Conservation (phyloP, 169 alveolate genomes). For the Plasmodium yoelii region DNA sequence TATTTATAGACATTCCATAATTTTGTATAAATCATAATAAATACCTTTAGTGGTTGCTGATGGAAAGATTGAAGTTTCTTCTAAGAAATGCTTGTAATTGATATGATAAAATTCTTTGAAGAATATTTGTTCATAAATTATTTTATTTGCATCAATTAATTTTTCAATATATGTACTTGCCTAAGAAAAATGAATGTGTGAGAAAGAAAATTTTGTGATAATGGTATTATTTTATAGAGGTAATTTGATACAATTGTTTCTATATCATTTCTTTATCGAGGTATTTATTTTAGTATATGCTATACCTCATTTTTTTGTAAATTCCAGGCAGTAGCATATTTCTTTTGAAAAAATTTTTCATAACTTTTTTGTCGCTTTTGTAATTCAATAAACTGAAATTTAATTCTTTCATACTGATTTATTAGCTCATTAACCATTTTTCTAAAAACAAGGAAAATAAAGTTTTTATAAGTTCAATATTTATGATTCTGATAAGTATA, state of each 20-base stretch:
- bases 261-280: background rate
- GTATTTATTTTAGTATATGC: background rate
- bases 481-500: no score
- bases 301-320: constrained; percentile 60
- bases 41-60: constrained; percentile 27
- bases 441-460: constrained; percentile 6
- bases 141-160: constrained; percentile 57
- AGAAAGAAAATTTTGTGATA: background rate
- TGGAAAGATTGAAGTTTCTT: constrained; percentile 20
- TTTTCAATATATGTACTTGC: constrained; percentile 53
- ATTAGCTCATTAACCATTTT: constrained; percentile 42
- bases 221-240: no score
- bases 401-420: constrained; percentile 63
- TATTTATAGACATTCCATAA: background rate
- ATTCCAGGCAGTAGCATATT: constrained; percentile 63
- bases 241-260: background rate
- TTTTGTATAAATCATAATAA: background rate
- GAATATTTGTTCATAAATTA: constrained; percentile 65
- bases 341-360: constrained; percentile 53
- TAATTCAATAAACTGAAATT: constrained; percentile 55
- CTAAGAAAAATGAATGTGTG: background rate
- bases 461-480: background rate
- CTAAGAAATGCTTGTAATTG: constrained; percentile 46
- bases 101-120: constrained; percentile 36
- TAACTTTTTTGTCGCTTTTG: constrained; percentile 67